Evolutionary conservation across 2,329 filamentous ascomycete species (phyloP), one percentile per base, ranked within the genome.

Genomic region (Sphaerostilbella broomeana): DNA sequence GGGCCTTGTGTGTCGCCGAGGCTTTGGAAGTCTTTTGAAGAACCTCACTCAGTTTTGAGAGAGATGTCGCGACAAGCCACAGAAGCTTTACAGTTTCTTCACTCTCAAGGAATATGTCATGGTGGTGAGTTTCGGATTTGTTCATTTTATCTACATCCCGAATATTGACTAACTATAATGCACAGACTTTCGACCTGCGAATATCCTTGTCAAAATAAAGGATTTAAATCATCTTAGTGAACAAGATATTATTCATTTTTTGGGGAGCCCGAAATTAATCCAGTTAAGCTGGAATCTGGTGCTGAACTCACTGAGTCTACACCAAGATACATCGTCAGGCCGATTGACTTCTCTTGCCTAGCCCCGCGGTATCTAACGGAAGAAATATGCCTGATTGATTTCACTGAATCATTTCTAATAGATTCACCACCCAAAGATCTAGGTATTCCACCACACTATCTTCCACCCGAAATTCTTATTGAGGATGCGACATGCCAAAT

Each of bases 61-160:
- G 35, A 40, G 10, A 35, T 55, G 1, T 54, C 51, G 22, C 16
- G 38, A 1, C 50, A 58, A 28, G 35, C 45, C 4, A 37, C 46
- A 0, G 38, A 50, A 25, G 54, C 55, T 0, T 31, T 60, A 21
- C 30, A 42, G 2, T 47, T 47, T 21, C 31, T 61, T 0, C 59
- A 61, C 10, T 34, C 42, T 7, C 44, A 52, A n/a, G 39, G 50
- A 1, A 43, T 60, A 2, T 58, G 57, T 2, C 57, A 61, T 6
- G 57, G 57, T 36, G 59, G 57, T 55, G 35, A 20, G 20, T 42
- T n/a, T n/a, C n/a, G n/a, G n/a, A n/a, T n/a, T n/a, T n/a, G n/a
- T n/a, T n/a, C n/a, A n/a, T n/a, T n/a, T n/a, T n/a, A n/a, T n/a
- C n/a, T n/a, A n/a, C n/a, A n/a, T n/a, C n/a, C n/a, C n/a, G n/a